A percentile compares a stretch with the other conserved stretches of the same genome.
These are phyloP conservation scores for Gloeostereum incarnatum DNA, from an alignment of 768 basidiomycete genomes.

Conservation along the genomic window DNA sequence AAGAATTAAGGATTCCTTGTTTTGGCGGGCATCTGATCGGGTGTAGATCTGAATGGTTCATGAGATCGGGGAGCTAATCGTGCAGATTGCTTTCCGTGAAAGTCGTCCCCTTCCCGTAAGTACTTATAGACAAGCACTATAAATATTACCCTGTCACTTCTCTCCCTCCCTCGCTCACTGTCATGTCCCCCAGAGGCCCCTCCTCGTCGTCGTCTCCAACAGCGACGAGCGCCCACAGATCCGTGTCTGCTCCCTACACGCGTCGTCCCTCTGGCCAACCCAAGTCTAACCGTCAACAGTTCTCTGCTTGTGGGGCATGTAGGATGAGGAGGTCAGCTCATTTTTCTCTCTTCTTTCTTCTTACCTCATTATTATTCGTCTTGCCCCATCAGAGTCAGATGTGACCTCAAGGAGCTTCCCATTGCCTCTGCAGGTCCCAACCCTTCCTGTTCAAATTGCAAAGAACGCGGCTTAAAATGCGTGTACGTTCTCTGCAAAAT, in stretches of 20 bases:
- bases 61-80: no score
- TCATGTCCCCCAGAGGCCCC: slow-evolving; percentile 51
- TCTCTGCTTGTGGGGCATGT: slow-evolving; percentile 92
- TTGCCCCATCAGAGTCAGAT: slow-evolving; percentile 67
- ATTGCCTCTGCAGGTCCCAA: slow-evolving; percentile 34
- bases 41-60: no score
- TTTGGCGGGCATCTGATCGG: no score
- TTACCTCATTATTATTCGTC: slow-evolving; percentile 5
- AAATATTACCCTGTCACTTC: slow-evolving; percentile 13
- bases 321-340: slow-evolving; percentile 66
- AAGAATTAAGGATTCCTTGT: no score
- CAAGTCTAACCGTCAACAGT: slow-evolving; percentile 75
- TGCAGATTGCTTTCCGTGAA: slow-evolving; percentile 17
- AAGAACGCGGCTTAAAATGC: slow-evolving; percentile 85
- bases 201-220: slow-evolving; percentile 28
- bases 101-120: slow-evolving; percentile 14
- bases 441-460: slow-evolving; percentile 80
- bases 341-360: slow-evolving; percentile 3
- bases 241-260: slow-evolving; percentile 25
- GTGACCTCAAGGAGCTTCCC: slow-evolving; percentile 83
- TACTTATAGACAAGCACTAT: slow-evolving; percentile 26
- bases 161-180: slow-evolving; percentile 15
- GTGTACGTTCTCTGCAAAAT: slow-evolving; percentile 52
- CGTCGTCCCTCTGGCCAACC: slow-evolving; percentile 52
- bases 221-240: slow-evolving; percentile 15